Conservation (phyloP, 352 stramenopile genomes). For the Pythium monospermum region DNA sequence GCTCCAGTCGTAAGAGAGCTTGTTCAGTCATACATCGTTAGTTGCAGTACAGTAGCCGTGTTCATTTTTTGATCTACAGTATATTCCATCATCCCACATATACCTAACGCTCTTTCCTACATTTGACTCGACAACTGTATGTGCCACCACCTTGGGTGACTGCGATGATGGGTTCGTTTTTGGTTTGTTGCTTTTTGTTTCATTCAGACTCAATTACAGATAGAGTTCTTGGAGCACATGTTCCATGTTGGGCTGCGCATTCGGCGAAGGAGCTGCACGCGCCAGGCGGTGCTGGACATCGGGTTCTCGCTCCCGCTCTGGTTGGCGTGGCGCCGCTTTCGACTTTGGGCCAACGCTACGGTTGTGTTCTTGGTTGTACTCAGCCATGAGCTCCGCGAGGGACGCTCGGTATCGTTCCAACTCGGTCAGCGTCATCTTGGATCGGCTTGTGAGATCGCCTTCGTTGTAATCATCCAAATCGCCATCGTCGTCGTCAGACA, state of each 20-base stretch:
- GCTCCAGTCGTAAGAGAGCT: no score
- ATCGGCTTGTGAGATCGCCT: constrained; percentile 16
- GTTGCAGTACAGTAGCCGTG: no score
- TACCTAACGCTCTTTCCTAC: no score
- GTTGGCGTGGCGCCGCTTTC: neutral
- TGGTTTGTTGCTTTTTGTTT: neutral
- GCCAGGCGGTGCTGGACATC: neutral
- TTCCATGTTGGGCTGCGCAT: constrained; percentile 5
- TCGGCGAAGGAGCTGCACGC: no score
- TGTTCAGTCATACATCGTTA: no score
- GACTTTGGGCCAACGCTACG: neutral
- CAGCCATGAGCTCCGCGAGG: constrained; percentile 56
- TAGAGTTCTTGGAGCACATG: constrained; percentile 23
- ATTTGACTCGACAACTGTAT: no score
- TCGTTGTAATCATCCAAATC: constrained; percentile 9
- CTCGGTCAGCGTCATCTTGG: constrained; percentile 27
- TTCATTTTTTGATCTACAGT: no score
- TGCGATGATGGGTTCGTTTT: no score
- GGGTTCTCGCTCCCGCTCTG: constrained; percentile 13
- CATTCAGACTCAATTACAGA: constrained; percentile 9
- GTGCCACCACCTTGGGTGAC: no score
- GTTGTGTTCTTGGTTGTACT: constrained; percentile 31
- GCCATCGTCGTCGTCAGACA: constrained; percentile 23
- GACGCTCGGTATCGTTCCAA: constrained; percentile 42
- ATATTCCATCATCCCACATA: no score